Evolutionary conservation across 1,284 basidiomycete genomes (phyloP), one percentile per base, ranked within the genome.

Genomic region (Tilletia walkeri): DNA sequence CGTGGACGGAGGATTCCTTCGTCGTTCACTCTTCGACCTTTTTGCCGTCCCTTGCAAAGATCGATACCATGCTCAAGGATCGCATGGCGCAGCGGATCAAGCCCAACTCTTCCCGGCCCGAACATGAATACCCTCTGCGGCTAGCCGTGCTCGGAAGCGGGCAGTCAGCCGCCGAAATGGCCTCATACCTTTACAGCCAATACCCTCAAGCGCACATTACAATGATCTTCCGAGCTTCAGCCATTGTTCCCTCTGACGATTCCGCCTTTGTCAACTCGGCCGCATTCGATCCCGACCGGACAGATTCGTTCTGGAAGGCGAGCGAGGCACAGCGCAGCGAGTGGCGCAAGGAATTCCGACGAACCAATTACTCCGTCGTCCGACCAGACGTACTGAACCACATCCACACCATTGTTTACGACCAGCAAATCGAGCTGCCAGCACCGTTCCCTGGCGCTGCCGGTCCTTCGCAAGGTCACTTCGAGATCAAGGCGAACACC

Each of bases 311-410:
- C 73, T 83, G 81, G 80, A 66, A 72, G 53, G 75, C 76, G 9
- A 70, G 63, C 47, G 74, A 74, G 54, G 66, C 68, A 47, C 73
- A 79, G 47, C 78, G 82, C 38, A 69, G 70, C 30, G 73, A 71
- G 38, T 80, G 80, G 80, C 69, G 76, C 5, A 69, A 68, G 38
- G 82, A 83, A 70, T 83, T 80, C 70, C 78, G 78, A 70, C 77
- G 81, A 12, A 83, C 82, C 53, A 83, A 83, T 71, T 83, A 83
- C 73, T 79, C 77, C 41, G 82, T 83, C 12, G 80, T 83, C 3
- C 74, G 79, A 12, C 74, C 68, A 16, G 77, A 82, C 65, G 67
- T 82, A 50, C 70, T 83, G 65, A 77, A 79, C 68, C 72, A 77
- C 68, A 67, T 83, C 49, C 74, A 80, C 72, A 77, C 80, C 30